phyloP scores from a whole-genome alignment of 305 asterid species.

The Fraxinus ornus region DNA sequence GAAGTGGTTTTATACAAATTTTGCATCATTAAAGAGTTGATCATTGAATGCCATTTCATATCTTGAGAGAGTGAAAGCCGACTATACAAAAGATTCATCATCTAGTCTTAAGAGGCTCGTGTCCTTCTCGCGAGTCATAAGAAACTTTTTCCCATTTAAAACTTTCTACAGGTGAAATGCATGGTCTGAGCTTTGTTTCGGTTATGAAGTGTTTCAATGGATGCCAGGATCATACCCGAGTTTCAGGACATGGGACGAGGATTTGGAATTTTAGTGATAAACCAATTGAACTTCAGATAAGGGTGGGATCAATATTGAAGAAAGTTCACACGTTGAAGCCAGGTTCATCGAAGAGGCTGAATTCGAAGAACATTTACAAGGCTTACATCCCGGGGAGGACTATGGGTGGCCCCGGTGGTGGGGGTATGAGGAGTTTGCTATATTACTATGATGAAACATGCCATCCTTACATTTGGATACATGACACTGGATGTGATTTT shows the following conservation, averaged over 20 bases:
- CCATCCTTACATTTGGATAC: slow-evolving; percentile 90
- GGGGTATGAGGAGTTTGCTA: slow-evolving; percentile 59
- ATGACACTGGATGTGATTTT: slow-evolving; percentile 62
- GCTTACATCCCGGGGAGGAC: slow-evolving; percentile 67
- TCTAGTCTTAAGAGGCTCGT: background rate
- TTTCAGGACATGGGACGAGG: slow-evolving; percentile 70
- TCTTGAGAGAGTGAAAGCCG: background rate
- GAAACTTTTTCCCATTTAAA: background rate
- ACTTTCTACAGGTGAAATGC: slow-evolving; percentile 24
- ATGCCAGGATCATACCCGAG: slow-evolving; percentile 59
- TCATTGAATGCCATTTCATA: background rate
- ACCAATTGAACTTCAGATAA: slow-evolving; percentile 65
- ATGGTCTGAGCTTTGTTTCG: slow-evolving; percentile 43
- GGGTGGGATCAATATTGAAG: slow-evolving; percentile 78
- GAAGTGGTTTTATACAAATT: background rate
- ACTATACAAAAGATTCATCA: background rate
- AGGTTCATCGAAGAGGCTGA: slow-evolving; percentile 69
- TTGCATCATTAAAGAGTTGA: background rate
- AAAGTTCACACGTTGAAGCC: slow-evolving; percentile 70
- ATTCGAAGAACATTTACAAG: slow-evolving; percentile 76
- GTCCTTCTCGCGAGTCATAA: background rate
- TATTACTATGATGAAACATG: slow-evolving; percentile 84
- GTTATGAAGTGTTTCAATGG: slow-evolving; percentile 64
- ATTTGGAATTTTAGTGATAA: slow-evolving; percentile 72
- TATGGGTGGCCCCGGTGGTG: slow-evolving; percentile 34